phyloP scores from a whole-genome alignment of 2,329 filamentous ascomycete genomes.

The Lasiodiplodia citricola region DNA sequence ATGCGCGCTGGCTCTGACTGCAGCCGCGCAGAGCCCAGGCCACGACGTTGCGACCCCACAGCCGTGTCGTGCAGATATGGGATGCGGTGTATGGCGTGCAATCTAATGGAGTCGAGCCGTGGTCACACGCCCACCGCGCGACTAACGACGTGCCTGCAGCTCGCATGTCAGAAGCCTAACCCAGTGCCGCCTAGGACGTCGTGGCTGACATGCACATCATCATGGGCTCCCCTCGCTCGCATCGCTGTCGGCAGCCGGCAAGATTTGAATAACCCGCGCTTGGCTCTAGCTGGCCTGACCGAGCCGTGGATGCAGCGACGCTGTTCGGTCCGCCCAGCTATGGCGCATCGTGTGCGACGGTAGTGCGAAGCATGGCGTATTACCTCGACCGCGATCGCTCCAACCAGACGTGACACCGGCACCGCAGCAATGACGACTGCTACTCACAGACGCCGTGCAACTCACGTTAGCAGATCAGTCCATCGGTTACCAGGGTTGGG shows the following conservation, averaged over 20 bases:
- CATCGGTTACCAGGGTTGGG: conserved; percentile 16
- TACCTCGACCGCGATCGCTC: conserved; percentile 7
- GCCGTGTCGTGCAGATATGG: conserved; percentile 8
- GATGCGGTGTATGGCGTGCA: conserved; percentile 19
- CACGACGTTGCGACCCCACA: conserved; percentile 11
- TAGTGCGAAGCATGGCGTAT: not conserved
- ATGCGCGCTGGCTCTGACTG: not conserved
- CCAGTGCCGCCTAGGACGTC: conserved; percentile 2
- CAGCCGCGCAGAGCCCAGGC: conserved; percentile 1
- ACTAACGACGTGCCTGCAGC: conserved; percentile 20
- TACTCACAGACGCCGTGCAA: conserved; percentile 5
- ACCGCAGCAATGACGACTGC: conserved; percentile 7
- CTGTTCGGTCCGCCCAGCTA: conserved; percentile 8
- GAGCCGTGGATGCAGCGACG: not conserved
- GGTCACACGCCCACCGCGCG: conserved; percentile 19
- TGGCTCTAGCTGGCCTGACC: not conserved
- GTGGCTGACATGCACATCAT: conserved; percentile 22
- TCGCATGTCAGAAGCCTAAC: conserved; percentile 1
- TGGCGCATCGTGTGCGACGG: conserved; percentile 19
- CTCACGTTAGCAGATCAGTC: conserved; percentile 21
- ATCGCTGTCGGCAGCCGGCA: not conserved
- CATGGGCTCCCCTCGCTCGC: conserved; percentile 8
- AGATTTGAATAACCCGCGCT: not conserved
- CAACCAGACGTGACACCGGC: conserved; percentile 22
- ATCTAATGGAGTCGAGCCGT: not conserved